Evolutionary conservation across 2,329 filamentous ascomycete species (phyloP).

Genomic region (Byssoonygena ceratinophila): DNA sequence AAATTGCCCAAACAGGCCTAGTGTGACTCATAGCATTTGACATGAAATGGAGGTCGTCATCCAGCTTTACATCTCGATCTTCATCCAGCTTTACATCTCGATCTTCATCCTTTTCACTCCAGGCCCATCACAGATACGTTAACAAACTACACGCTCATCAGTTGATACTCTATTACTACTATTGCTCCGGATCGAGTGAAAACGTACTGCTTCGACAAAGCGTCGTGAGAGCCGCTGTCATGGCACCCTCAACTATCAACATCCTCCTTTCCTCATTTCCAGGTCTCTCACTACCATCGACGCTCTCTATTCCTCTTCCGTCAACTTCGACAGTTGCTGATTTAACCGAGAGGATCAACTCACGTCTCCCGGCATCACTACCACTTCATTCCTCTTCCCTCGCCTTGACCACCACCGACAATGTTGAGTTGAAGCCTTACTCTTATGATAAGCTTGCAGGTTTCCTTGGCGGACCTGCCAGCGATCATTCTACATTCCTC

Average conservation of each 20-base stretch:
- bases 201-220: background rate
- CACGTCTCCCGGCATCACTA: constrained; percentile 49
- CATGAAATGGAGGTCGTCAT: background rate
- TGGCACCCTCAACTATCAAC: constrained; percentile 48
- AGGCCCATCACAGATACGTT: no score
- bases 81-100: no score
- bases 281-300: constrained; percentile 72
- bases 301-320: constrained; percentile 63
- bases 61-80: no score
- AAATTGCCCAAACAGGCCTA: background rate
- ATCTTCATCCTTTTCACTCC: no score
- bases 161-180: no score
- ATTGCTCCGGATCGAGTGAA: no score
- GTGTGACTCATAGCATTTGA: background rate
- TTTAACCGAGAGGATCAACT: constrained; percentile 52
- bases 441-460: constrained; percentile 49
- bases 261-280: constrained; percentile 75
- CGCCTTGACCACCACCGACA: constrained; percentile 71
- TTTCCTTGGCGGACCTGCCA: constrained; percentile 40
- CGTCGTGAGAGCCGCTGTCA: background rate
- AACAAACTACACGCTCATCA: no score
- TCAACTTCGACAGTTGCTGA: constrained; percentile 55
- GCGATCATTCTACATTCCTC: constrained; percentile 56
- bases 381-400: constrained; percentile 46
- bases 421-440: constrained; percentile 53